Conservation (phyloP, 305 asterid species). For the Solanum hybrid region DNA sequence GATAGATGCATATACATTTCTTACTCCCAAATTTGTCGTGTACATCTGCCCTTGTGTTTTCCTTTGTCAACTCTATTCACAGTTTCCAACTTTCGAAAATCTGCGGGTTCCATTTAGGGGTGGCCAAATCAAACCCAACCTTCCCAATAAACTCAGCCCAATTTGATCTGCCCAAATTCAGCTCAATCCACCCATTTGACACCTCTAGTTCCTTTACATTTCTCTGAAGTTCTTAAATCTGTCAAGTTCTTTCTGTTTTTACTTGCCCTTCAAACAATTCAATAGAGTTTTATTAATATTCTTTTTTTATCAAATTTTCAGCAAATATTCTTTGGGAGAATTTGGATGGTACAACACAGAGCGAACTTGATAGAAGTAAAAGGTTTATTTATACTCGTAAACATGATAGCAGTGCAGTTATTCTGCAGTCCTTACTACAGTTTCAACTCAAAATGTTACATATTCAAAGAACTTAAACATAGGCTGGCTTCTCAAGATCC, state of each 20-base stretch:
- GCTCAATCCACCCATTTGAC: background rate
- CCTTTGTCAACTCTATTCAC: background rate
- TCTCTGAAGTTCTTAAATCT: background rate
- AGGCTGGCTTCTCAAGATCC: slow-evolving; percentile 61
- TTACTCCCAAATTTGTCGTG: background rate
- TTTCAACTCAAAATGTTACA: background rate
- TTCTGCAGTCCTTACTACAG: background rate
- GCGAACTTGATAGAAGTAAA: background rate
- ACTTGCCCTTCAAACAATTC: background rate
- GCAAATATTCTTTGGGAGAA: background rate
- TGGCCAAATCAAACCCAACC: too few relatives aligned
- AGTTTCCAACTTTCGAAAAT: too few relatives aligned
- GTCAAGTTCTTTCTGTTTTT: background rate
- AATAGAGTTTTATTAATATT: background rate
- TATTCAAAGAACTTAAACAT: background rate
- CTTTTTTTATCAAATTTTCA: background rate
- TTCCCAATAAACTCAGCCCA: background rate
- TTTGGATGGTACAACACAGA: background rate
- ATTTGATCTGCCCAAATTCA: background rate
- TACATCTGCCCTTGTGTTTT: background rate
- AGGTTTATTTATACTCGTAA: background rate
- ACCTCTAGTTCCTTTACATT: background rate
- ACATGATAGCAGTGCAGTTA: background rate
- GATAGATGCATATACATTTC: background rate
- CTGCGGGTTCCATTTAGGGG: too few relatives aligned